Evolutionary conservation across 2,329 filamentous ascomycete species (phyloP), one percentile per base, ranked within the genome.

Genomic region (Ascochyta clinopodiicola): DNA sequence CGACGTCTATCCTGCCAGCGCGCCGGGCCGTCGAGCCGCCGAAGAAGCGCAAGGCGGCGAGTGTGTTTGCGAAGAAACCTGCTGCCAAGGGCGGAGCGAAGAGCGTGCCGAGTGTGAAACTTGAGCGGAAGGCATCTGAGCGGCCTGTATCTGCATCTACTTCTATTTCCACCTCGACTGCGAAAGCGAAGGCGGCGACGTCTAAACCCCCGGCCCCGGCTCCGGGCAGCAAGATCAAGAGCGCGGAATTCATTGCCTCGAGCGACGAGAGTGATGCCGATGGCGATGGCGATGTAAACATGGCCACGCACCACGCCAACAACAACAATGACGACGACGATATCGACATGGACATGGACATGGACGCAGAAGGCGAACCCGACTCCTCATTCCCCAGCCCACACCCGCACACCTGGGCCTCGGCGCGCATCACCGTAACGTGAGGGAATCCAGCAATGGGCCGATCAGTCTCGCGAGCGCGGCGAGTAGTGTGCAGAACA

Each of bases 401-500:
- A 45, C n/a, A 31, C 8, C 8, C 29, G 24, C 72, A 0, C 69
- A 67, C 36, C 51, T 73, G 46, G 53, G 67, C 44, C 58, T 69
- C 52, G 50, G 66, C 24, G 60, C 76, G 1, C 71, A 70, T 19
- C 51, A 57, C 6, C 56, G 62, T 5, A 60, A 64, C n/a, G 56
- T 63, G 25, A 62, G 64, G 9, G 69, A 67, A 2, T 71, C 73
- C 0, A 67, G 64, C 21, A 67, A 69, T 24, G 78, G 78, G 3
- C 79, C 79, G 2, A 79, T 80, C 39, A 77, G 72, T 15, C 69
- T 80, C 34, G 75, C 74, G 15, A 78, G 75, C 56, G 79, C 77
- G 1, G 77, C 78, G 7, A 79, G 70, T 52, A 78, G 67, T 43
- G 66, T 59, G 3, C 64, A 68, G 37, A 32, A 32, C 13, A 50